Conservation (phyloP, 768 basidiomycete genomes). For the Russula griseocarnosa region DNA sequence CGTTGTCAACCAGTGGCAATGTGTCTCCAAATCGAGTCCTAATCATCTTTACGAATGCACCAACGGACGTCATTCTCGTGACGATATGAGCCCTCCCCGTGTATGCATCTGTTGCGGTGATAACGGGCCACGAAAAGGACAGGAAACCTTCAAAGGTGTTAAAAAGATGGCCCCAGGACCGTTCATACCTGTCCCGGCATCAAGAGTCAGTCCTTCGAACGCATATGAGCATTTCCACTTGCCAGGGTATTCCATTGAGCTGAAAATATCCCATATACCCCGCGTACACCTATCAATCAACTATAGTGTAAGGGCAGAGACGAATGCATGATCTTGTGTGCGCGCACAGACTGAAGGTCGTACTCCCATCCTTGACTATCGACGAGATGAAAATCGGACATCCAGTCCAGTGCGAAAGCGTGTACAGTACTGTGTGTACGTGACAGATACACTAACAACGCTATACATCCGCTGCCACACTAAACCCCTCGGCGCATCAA, state of each 20-base stretch:
- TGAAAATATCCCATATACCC: slow-evolving; percentile 81
- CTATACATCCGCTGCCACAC: slow-evolving; percentile 6
- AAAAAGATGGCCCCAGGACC: slow-evolving; percentile 76
- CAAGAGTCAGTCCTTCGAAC: background rate
- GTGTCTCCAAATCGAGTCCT: slow-evolving; percentile 82
- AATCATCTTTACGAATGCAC: slow-evolving; percentile 80
- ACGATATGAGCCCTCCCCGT: slow-evolving; percentile 77
- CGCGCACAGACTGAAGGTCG: slow-evolving; percentile 69
- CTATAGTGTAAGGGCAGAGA: background rate
- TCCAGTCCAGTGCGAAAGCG: slow-evolving; percentile 34
- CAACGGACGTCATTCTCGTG: slow-evolving; percentile 65
- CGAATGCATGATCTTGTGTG: slow-evolving; percentile 10
- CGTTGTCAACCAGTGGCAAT: slow-evolving; percentile 66
- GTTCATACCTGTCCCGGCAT: slow-evolving; percentile 56
- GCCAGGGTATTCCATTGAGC: slow-evolving; percentile 65
- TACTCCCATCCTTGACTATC: slow-evolving; percentile 77
- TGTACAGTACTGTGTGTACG: background rate
- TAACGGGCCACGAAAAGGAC: slow-evolving; percentile 77
- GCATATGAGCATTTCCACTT: slow-evolving; percentile 18
- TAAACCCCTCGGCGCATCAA: background rate
- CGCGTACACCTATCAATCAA: slow-evolving; percentile 49
- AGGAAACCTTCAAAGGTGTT: slow-evolving; percentile 76
- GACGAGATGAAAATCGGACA: slow-evolving; percentile 70
- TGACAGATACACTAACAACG: background rate
- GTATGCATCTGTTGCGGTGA: slow-evolving; percentile 67